A percentile compares a stretch with the other conserved stretches of the same genome.
phyloP scores from a whole-genome alignment of 331 rosid species.

The Quercus lobata region DNA sequence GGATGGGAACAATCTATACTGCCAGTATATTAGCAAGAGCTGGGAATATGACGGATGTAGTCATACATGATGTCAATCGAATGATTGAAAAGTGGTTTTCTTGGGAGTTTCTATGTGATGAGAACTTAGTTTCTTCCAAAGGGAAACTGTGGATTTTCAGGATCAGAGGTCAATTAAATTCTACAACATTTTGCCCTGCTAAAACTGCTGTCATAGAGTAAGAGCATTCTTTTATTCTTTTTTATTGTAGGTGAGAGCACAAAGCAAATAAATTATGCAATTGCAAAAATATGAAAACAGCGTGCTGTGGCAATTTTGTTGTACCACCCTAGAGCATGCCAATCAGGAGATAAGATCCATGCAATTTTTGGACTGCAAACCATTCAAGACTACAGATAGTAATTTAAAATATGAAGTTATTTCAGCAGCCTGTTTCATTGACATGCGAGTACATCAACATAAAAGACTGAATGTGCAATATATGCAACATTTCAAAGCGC shows the following conservation, averaged over 20 bases:
- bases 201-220: slow-evolving; percentile 20
- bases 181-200: slow-evolving; percentile 57
- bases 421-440: too few species aligned
- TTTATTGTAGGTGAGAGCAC: not conserved
- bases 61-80: slow-evolving; percentile 74
- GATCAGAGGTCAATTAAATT: slow-evolving; percentile 45
- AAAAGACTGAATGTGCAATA: not conserved
- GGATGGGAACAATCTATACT: slow-evolving; percentile 77
- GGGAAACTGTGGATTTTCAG: slow-evolving; percentile 82
- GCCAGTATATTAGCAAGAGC: slow-evolving; percentile 71
- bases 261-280: not conserved
- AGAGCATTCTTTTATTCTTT: not conserved
- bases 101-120: slow-evolving; percentile 88
- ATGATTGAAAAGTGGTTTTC: slow-evolving; percentile 90
- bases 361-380: too few species aligned
- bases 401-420: too few species aligned
- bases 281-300: not conserved
- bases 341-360: not conserved
- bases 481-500: not conserved
- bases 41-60: slow-evolving; percentile 52
- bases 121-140: slow-evolving; percentile 71
- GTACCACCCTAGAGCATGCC: not conserved
- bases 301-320: not conserved
- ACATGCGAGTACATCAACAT: too few species aligned
- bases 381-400: too few species aligned